phyloP scores from a whole-genome alignment of 108 stramenopile species.

The Skeletonema potamos region DNA sequence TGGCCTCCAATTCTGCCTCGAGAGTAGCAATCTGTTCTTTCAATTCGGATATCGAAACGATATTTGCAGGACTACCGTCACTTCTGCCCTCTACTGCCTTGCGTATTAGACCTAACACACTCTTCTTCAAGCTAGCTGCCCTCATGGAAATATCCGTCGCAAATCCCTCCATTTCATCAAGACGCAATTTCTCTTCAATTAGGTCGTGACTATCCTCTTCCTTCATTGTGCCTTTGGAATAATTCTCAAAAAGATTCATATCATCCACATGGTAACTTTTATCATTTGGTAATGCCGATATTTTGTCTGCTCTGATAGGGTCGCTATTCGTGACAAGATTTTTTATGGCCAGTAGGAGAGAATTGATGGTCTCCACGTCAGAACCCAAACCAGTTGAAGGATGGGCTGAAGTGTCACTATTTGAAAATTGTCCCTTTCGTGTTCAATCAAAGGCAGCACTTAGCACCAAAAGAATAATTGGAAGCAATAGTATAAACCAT shows the following conservation, averaged over 20 bases:
- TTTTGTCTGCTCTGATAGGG: neutral
- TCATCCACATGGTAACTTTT: constrained; percentile 21
- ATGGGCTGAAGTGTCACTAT: neutral
- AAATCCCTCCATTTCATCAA: constrained; percentile 49
- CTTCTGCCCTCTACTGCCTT: constrained; percentile 2
- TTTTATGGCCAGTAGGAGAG: constrained; percentile 33
- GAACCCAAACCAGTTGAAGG: constrained; percentile 39
- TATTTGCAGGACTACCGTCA: neutral
- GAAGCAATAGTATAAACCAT: neutral
- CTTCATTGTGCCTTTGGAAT: constrained; percentile 26
- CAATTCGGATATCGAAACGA: constrained; percentile 16
- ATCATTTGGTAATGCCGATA: constrained; percentile 6
- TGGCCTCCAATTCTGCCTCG: constrained; percentile 27
- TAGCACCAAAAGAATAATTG: neutral
- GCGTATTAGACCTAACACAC: constrained; percentile 53
- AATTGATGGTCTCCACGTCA: constrained; percentile 32
- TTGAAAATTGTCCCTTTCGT: neutral
- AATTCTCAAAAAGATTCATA: constrained; percentile 35
- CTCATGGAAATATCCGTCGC: constrained; percentile 40
- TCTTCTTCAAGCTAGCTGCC: constrained; percentile 43
- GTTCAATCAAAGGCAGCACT: neutral
- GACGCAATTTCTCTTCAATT: constrained; percentile 15
- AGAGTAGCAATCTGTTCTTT: constrained; percentile 48
- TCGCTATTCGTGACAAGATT: constrained; percentile 17
- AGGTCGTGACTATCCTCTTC: constrained; percentile 27